phyloP scores from a whole-genome alignment of 352 stramenopile species.

The Globisporangium apiculatum region DNA sequence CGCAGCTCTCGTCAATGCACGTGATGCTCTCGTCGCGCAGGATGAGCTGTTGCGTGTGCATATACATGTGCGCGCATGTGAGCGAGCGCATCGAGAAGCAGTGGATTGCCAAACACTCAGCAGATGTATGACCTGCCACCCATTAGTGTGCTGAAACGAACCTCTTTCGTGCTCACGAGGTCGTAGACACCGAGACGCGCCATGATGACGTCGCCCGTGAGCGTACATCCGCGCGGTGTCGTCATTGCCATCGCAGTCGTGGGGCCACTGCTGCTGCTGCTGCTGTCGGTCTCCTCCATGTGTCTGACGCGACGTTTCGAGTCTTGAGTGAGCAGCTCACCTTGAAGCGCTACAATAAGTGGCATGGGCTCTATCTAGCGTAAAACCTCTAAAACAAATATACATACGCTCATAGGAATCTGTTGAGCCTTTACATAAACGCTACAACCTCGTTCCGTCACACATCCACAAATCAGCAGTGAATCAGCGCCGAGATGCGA shows the following conservation, averaged over 20 bases:
- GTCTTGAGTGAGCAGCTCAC: no score
- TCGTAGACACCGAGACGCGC: slow-evolving; percentile 54
- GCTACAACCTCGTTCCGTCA: neutral
- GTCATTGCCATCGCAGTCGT: neutral
- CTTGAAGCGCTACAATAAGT: no score
- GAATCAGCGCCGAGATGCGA: slow-evolving; percentile 13
- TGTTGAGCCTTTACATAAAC: neutral
- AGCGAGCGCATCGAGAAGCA: neutral
- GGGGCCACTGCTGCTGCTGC: neutral
- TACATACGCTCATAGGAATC: neutral
- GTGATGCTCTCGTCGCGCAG: slow-evolving; percentile 55
- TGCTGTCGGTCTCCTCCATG: neutral
- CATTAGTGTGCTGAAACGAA: slow-evolving; percentile 6
- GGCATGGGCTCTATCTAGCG: neutral
- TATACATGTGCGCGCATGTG: neutral
- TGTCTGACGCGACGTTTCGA: no score
- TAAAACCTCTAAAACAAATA: neutral
- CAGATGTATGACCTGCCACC: no score
- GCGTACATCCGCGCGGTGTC: neutral
- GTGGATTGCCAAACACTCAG: no score
- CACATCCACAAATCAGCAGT: neutral
- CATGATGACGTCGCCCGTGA: slow-evolving; percentile 54
- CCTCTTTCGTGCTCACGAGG: slow-evolving; percentile 54
- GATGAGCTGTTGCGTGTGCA: slow-evolving; percentile 37
- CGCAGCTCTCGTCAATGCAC: slow-evolving; percentile 43